These are phyloP conservation scores for Sutorius australiensis DNA, from an alignment of 768 basidiomycete species.

Conservation along the genomic window DNA sequence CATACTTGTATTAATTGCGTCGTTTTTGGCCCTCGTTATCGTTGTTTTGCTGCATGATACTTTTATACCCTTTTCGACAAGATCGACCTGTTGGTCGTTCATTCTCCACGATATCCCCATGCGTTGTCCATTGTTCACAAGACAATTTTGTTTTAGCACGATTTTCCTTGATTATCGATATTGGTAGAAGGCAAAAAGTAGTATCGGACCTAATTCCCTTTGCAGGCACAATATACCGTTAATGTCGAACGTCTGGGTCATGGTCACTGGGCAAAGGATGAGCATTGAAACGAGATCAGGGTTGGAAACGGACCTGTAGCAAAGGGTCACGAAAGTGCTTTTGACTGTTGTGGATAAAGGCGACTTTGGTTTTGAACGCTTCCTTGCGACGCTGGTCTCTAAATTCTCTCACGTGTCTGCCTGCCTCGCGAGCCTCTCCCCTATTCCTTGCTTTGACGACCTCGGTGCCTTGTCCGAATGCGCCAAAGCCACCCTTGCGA, in stretches of 20 bases:
- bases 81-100: constrained; percentile 37
- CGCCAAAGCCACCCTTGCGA: constrained; percentile 79
- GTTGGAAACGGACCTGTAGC: constrained; percentile 41
- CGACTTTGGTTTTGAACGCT: constrained; percentile 82
- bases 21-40: constrained; percentile 28
- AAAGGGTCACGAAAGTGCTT: constrained; percentile 83
- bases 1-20: constrained; percentile 74
- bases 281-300: not conserved
- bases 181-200: constrained; percentile 16
- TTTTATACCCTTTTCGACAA: constrained; percentile 37
- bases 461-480: constrained; percentile 75
- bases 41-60: constrained; percentile 25
- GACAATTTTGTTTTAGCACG: constrained; percentile 6
- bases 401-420: constrained; percentile 78
- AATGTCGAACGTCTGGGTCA: constrained; percentile 3
- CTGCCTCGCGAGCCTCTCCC: constrained; percentile 94
- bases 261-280: constrained; percentile 19
- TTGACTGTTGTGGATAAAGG: constrained; percentile 76
- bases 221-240: constrained; percentile 4
- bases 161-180: constrained; percentile 9
- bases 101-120: constrained; percentile 28
- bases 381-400: constrained; percentile 76
- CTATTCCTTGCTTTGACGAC: constrained; percentile 88
- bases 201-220: constrained; percentile 2
- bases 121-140: constrained; percentile 15